Evolutionary conservation across 2,329 filamentous ascomycete species (phyloP).

Genomic region (Myrmaecium sp.): DNA sequence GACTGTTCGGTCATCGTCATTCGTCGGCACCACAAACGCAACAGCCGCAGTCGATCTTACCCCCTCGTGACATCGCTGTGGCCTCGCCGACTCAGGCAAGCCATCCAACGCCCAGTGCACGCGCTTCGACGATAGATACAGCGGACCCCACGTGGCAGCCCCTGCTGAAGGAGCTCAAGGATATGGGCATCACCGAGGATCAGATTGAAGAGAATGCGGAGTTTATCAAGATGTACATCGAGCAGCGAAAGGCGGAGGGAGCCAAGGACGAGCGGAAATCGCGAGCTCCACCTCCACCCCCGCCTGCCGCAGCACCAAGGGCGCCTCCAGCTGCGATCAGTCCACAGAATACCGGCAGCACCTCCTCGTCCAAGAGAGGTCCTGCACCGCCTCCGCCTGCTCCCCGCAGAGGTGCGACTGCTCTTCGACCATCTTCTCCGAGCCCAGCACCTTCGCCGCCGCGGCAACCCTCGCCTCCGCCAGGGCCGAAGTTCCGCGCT

Average conservation of each 20-base stretch:
- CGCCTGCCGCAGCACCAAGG: slow-evolving; percentile 26
- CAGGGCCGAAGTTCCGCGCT: slow-evolving; percentile 55
- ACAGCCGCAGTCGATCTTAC: slow-evolving; percentile 32
- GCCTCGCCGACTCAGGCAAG: slow-evolving; percentile 18
- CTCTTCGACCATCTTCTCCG: slow-evolving; percentile 29
- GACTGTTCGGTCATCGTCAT: slow-evolving; percentile 32
- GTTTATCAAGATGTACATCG: slow-evolving; percentile 51
- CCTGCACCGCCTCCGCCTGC: slow-evolving; percentile 44
- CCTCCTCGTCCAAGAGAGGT: slow-evolving; percentile 38
- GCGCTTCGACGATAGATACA: slow-evolving; percentile 37
- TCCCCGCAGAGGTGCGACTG: slow-evolving; percentile 25
- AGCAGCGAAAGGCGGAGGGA: slow-evolving; percentile 40
- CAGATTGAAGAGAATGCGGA: slow-evolving; percentile 50
- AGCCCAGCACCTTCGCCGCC: slow-evolving; percentile 44
- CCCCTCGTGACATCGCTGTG: slow-evolving; percentile 24
- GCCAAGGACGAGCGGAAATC: slow-evolving; percentile 31
- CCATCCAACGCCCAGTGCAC: slow-evolving; percentile 15
- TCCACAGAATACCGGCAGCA: slow-evolving; percentile 44
- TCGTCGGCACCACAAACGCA: slow-evolving; percentile 23
- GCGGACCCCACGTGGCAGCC: slow-evolving; percentile 45
- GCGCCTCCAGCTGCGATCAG: slow-evolving; percentile 31
- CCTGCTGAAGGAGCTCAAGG: slow-evolving; percentile 41
- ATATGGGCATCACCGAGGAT: slow-evolving; percentile 52
- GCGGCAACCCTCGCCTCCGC: slow-evolving; percentile 51
- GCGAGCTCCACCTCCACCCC: slow-evolving; percentile 45